Conservation (phyloP, 345 rosid genomes). For the Linum lewisii region DNA sequence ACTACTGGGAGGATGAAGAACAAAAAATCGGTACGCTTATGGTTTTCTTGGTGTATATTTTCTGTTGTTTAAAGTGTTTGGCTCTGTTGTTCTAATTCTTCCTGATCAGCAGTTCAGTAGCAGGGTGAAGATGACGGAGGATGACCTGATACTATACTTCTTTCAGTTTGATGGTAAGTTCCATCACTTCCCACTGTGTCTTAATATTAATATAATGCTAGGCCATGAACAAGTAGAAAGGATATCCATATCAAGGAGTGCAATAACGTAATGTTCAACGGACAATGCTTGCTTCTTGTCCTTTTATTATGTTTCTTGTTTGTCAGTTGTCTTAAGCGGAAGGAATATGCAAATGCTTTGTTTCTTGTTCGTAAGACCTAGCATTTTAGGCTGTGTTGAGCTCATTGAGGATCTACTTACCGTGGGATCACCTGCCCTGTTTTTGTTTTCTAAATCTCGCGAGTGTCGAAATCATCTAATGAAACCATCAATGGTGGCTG, state of each 20-base stretch:
- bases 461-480: constrained; percentile 1
- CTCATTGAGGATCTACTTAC: too few species aligned
- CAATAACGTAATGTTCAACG: neutral
- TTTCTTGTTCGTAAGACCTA: too few species aligned
- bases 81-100: constrained; percentile 12
- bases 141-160: constrained; percentile 63
- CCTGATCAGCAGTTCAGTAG: constrained; percentile 34
- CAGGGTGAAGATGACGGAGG: constrained; percentile 70
- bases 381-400: too few species aligned
- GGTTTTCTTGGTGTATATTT: constrained; percentile 1
- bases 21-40: constrained; percentile 41
- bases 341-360: too few species aligned
- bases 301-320: too few species aligned
- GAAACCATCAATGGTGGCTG: neutral
- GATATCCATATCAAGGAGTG: too few species aligned
- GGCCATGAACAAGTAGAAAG: neutral
- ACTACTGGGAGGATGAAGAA: constrained; percentile 27
- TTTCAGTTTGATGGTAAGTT: constrained; percentile 74
- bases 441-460: constrained; percentile 1
- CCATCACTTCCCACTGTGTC: neutral
- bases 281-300: neutral
- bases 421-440: too few species aligned
- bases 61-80: neutral
- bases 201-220: constrained; percentile 1
- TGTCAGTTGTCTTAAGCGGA: too few species aligned